Percentiles rank a stretch among this genome's conserved stretches.
phyloP scores from a whole-genome alignment of 2,329 filamentous ascomycete species.

The Fusarium pseudograminearum region DNA sequence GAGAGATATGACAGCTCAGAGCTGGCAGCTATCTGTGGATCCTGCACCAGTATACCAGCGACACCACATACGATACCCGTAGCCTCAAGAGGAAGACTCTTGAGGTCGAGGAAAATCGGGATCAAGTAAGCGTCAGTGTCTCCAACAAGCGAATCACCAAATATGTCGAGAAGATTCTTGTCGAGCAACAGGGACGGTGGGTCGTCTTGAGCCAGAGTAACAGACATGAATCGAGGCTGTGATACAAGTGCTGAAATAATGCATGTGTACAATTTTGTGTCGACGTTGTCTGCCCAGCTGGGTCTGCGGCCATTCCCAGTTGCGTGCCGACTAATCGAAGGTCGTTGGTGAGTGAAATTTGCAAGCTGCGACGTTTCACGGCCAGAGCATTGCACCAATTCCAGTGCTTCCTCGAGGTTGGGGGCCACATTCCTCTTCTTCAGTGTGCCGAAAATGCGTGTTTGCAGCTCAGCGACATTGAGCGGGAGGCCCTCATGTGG shows the following conservation, averaged over 20 bases:
- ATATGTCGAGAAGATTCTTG: slow-evolving; percentile 72
- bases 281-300: slow-evolving; percentile 70
- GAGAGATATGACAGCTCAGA: slow-evolving; percentile 92
- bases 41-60: slow-evolving; percentile 82
- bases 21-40: slow-evolving; percentile 67
- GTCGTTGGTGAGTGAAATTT: slow-evolving; percentile 53
- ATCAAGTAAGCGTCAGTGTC: slow-evolving; percentile 78
- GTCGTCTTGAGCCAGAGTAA: slow-evolving; percentile 79
- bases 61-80: slow-evolving; percentile 97
- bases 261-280: slow-evolving; percentile 72
- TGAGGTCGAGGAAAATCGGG: slow-evolving; percentile 89
- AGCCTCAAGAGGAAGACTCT: slow-evolving; percentile 83
- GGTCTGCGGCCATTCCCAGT: slow-evolving; percentile 53
- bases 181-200: slow-evolving; percentile 80
- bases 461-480: slow-evolving; percentile 82
- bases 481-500: slow-evolving; percentile 82
- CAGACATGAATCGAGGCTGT: slow-evolving; percentile 77
- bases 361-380: slow-evolving; percentile 60
- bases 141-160: slow-evolving; percentile 81
- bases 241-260: slow-evolving; percentile 71
- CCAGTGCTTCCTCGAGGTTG: slow-evolving; percentile 74
- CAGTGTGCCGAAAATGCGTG: slow-evolving; percentile 86
- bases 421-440: slow-evolving; percentile 81
- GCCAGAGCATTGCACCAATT: slow-evolving; percentile 86
- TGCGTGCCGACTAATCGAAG: slow-evolving; percentile 53